Evolutionary conservation across 1,139 yeast species (phyloP).

Genomic region (Candida sanyaensis): DNA sequence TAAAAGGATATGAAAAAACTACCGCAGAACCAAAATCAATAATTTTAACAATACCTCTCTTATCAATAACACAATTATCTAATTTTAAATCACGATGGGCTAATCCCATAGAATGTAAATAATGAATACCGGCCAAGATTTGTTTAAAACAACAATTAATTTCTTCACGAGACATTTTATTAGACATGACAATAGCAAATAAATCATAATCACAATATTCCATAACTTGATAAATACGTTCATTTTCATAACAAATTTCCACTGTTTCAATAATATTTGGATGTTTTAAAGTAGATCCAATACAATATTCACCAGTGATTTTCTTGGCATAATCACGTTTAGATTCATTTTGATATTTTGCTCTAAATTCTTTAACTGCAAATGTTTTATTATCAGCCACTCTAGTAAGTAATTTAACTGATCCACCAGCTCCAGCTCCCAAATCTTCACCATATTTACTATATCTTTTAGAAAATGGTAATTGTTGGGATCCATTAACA

Average conservation of each 20-base stretch:
- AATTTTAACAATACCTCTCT: slow-evolving; percentile 81
- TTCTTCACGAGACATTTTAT: slow-evolving; percentile 84
- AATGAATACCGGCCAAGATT: slow-evolving; percentile 76
- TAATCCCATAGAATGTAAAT: slow-evolving; percentile 83
- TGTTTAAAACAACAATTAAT: slow-evolving; percentile 91
- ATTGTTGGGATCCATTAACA: slow-evolving; percentile 29
- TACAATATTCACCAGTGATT: slow-evolving; percentile 93
- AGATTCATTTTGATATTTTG: slow-evolving; percentile 72
- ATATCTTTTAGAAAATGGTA: slow-evolving; percentile 73
- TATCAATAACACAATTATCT: slow-evolving; percentile 90
- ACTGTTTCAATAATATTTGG: slow-evolving; percentile 90
- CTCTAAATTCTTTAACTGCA: slow-evolving; percentile 92
- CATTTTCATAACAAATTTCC: slow-evolving; percentile 88
- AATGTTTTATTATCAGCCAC: slow-evolving; percentile 68
- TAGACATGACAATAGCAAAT: slow-evolving; percentile 94
- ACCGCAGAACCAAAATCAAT: slow-evolving; percentile 96
- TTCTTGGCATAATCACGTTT: slow-evolving; percentile 89
- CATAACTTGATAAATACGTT: slow-evolving; percentile 87
- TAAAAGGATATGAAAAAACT: slow-evolving; percentile 88
- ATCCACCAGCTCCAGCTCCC: slow-evolving; percentile 97
- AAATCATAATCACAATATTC: slow-evolving; percentile 93
- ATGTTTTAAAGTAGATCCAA: slow-evolving; percentile 87
- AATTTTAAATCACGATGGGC: slow-evolving; percentile 92
- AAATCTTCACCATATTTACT: slow-evolving; percentile 81
- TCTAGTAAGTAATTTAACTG: slow-evolving; percentile 76